Percentiles rank a stretch among this genome's conserved stretches.
phyloP scores from a whole-genome alignment of 2,329 filamentous ascomycete genomes.

The Paecilomyces dactylethromorphus region DNA sequence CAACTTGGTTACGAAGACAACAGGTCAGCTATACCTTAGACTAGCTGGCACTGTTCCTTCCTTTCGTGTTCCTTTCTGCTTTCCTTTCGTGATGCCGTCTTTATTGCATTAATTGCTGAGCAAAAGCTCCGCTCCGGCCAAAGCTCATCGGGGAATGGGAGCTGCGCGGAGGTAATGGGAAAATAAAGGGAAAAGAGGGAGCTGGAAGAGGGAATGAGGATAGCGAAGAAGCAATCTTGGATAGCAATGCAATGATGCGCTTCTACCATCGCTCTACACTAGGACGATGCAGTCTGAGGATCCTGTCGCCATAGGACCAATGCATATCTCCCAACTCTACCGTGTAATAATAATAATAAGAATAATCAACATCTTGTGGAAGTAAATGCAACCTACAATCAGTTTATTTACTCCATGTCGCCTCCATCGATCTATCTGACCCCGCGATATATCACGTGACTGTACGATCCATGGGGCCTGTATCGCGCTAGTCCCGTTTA shows the following conservation, averaged over 20 bases:
- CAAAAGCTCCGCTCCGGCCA: slow-evolving; percentile 11
- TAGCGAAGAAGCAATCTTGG: slow-evolving; percentile 1
- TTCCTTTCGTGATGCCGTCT: slow-evolving; percentile 21
- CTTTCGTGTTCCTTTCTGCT: slow-evolving; percentile 10
- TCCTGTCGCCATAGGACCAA: not conserved
- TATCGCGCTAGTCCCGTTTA: not conserved
- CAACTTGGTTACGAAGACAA: slow-evolving; percentile 14
- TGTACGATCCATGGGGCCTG: not conserved
- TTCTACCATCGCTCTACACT: not conserved
- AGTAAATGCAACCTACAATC: no score
- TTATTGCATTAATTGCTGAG: slow-evolving; percentile 11
- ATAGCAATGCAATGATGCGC: slow-evolving; percentile 4
- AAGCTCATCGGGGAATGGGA: slow-evolving; percentile 8
- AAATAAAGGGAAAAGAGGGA: slow-evolving; percentile 4
- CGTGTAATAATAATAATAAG: slow-evolving; percentile 2
- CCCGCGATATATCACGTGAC: not conserved
- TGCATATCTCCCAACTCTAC: not conserved
- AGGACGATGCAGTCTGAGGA: not conserved
- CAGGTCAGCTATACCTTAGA: slow-evolving; percentile 16
- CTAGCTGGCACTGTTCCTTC: slow-evolving; percentile 17
- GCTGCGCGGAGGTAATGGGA: slow-evolving; percentile 7
- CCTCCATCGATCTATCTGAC: not conserved
- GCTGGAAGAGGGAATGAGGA: slow-evolving; percentile 1
- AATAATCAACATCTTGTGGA: not conserved
- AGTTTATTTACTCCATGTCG: not conserved